A percentile compares a stretch with the other conserved stretches of the same genome.
Evolutionary conservation across 352 stramenopile genomes (phyloP).

Genomic region (Globisporangium paddicum): DNA sequence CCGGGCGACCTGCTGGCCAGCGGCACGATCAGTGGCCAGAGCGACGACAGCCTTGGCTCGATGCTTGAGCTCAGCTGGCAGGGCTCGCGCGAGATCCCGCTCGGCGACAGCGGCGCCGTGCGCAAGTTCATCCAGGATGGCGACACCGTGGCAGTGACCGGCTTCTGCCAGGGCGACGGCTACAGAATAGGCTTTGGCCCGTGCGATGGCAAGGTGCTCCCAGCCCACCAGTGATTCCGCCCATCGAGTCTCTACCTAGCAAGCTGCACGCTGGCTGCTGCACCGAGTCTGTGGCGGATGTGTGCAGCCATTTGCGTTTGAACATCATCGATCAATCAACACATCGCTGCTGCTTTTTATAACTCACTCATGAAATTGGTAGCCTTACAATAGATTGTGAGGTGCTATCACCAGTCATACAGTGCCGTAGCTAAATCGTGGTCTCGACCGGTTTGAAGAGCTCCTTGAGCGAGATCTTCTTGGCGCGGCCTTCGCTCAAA

Average conservation of each 20-base stretch:
- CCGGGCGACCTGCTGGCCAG: slow-evolving; percentile 92
- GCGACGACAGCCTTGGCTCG: slow-evolving; percentile 87
- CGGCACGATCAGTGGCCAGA: slow-evolving; percentile 93
- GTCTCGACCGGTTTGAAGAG: slow-evolving; percentile 34
- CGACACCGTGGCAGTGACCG: slow-evolving; percentile 91
- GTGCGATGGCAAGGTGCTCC: slow-evolving; percentile 90
- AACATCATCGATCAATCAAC: background rate
- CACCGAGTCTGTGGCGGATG: too few species aligned
- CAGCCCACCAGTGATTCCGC: slow-evolving; percentile 52
- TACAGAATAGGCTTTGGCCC: slow-evolving; percentile 94
- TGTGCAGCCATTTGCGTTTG: background rate
- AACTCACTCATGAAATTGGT: too few species aligned
- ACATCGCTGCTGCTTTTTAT: background rate
- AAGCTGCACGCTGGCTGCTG: too few species aligned
- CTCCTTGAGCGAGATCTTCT: slow-evolving; percentile 34
- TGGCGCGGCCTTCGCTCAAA: slow-evolving; percentile 21
- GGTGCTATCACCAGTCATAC: too few species aligned
- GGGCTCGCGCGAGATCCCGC: slow-evolving; percentile 72
- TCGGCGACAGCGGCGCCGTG: slow-evolving; percentile 63
- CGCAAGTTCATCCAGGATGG: slow-evolving; percentile 96
- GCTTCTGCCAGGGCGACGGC: slow-evolving; percentile 89
- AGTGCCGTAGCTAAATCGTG: slow-evolving; percentile 27
- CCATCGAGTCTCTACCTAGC: background rate
- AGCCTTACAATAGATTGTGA: too few species aligned
- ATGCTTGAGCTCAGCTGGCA: slow-evolving; percentile 97